Conservation (phyloP, 2,329 filamentous ascomycete genomes). For the Aspergillus unguis region DNA sequence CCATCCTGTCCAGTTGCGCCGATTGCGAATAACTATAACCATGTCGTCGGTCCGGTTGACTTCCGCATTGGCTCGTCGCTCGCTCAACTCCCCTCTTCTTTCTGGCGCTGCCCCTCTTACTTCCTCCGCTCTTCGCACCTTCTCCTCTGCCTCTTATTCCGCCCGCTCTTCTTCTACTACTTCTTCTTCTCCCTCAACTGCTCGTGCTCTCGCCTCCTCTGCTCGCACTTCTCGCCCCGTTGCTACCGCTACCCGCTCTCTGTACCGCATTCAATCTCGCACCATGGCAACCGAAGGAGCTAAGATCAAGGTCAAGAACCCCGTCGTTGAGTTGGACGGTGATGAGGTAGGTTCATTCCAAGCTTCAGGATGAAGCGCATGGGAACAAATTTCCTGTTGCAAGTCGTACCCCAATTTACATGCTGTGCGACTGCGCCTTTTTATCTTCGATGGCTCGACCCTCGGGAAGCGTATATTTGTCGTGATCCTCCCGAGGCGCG, state of each 20-base stretch:
- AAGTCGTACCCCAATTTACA: slow-evolving; percentile 1
- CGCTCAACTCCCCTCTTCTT: slow-evolving; percentile 26
- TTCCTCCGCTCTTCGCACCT: slow-evolving; percentile 23
- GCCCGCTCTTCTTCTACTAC: slow-evolving; percentile 25
- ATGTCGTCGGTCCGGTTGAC: slow-evolving; percentile 39
- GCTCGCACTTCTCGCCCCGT: slow-evolving; percentile 22
- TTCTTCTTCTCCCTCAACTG: slow-evolving; percentile 21
- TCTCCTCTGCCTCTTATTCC: slow-evolving; percentile 21
- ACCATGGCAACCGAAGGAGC: slow-evolving; percentile 50
- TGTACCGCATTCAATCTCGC: slow-evolving; percentile 39
- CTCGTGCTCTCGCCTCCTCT: slow-evolving; percentile 24
- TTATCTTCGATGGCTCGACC: slow-evolving; percentile 15
- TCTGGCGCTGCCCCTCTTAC: slow-evolving; percentile 27
- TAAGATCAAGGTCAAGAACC: slow-evolving; percentile 99
- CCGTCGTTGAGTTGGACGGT: slow-evolving; percentile 94
- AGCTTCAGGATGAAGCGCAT: background rate
- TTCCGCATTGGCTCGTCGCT: slow-evolving; percentile 40
- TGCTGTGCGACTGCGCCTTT: slow-evolving; percentile 11
- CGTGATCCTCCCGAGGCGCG: slow-evolving; percentile 24
- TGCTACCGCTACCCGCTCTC: slow-evolving; percentile 28
- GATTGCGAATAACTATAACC: slow-evolving; percentile 15
- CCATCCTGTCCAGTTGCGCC: slow-evolving; percentile 9
- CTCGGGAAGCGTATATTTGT: slow-evolving; percentile 25
- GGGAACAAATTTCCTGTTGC: slow-evolving; percentile 3
- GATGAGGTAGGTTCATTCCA: slow-evolving; percentile 51